Base-by-base conservation (phyloP, 441 rosid genomes). In the California macrophylla region DNA sequence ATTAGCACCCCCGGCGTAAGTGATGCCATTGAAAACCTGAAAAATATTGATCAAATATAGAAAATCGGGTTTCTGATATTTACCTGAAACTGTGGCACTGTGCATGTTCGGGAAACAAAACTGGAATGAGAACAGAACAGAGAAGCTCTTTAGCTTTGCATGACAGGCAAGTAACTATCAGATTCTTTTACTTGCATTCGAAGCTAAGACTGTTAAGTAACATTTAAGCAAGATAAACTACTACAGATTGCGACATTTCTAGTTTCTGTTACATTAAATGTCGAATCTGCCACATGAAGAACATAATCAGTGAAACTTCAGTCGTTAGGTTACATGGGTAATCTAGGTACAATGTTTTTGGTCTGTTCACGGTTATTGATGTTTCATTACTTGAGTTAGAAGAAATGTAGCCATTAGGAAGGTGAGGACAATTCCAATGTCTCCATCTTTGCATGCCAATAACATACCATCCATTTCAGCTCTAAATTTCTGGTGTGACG, bases 1-100 rank as follows among this genome's bases (percentile, higher is more conserved):
- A 89, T 75, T 29, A 89, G 77, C 73, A 89, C 93, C 72, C 87
- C 87, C 16, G 97, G 97, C 56, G 81, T 87, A 58, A 88, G 96
- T 60, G 95, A 88, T 56, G 95, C 96, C 97, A 91, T 88, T 9
- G 10, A 9, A 36, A 36, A 36, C 30, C 30, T 28, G 30, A 28
- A 28, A 28, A 1, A 28, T 28, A 28, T 1, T 28, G 2, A 28
- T 28, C 9, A 8, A 8, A 36, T 2, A 5, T 6, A 6, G 0
- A 36, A 30, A 38, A 6, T 61, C 8, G 24, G 58, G 38, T 13
- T 63, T 28, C 50, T 67, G 24, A 16, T 40, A 20, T 20, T 23
- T 30, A 64, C 45, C n/a, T 60, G 40, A 36, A 36, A 5, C 9
- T 36, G 40, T 36, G 40, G n/a, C n/a, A n/a, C n/a, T n/a, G n/a